Base-by-base conservation (phyloP, 495 filamentous ascomycete genomes). In the Elasticomyces elasticus region DNA sequence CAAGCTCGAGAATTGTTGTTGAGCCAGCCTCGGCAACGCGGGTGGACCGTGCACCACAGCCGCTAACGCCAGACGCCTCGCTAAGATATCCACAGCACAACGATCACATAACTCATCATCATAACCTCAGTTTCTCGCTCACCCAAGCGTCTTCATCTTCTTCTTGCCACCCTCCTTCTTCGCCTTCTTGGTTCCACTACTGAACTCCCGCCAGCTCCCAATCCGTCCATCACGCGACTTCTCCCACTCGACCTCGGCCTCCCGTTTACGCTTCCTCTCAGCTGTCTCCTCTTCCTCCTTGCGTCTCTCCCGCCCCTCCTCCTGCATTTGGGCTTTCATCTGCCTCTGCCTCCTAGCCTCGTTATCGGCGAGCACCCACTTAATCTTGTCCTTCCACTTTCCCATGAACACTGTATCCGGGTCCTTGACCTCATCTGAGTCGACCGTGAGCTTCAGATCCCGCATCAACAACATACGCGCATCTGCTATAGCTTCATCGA, bases 401-500 rank as follows among this genome's bases (percentile, higher is more conserved):
- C 75, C 75, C 51, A 80, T 80, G 65, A 97, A 97, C 35, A 85
- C 80, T 9, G 27, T 45, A 37, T 83, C 79, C n/a, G 77, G 79
- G 65, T 85, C 87, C 51, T 62, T 65, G 27, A 94, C 73, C 70
- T 95, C 94, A 35, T 83, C 80, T 55, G 79, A 86, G 72, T 99
- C 94, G 46, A 87, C 74, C 0, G 83, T 96, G 77, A 87, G 88
- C 64, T 96, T 96, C 65, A 84, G 83, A 66, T 96, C 89, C 41
- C 91, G 86, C 58, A 99, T 94, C 48, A 95, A 69, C 13, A 97
- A 79, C 77, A 89, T 88, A 61, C 92, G 89, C 49, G 92, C 92
- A 65, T 99, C 92, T 12, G 89, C 85, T 57, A 97, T 96, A 55
- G 87, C 88, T 67, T 96, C 91, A 69, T 99, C 92, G 1, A 99